Base-by-base conservation (phyloP, 2,329 filamentous ascomycete species). In the Scytalidium lignicola region DNA sequence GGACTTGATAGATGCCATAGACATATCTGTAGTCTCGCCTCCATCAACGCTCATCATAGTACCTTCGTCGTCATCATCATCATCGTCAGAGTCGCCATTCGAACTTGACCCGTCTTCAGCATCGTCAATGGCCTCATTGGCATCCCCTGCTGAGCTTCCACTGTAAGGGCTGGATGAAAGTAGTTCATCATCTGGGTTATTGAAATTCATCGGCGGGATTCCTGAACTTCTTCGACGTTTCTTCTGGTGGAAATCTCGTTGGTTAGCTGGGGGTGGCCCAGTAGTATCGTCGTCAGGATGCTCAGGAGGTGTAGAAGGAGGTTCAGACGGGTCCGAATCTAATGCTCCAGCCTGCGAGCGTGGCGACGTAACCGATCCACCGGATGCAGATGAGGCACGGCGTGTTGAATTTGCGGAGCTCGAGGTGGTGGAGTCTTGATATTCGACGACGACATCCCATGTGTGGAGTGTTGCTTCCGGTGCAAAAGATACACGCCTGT, bases 391-490 rank as follows among this genome's bases (percentile, higher is more conserved):
- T 3, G 90, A 93, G 46, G 84, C 82, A 54, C 88, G 79, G 58
- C 89, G 75, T 12, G 87, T 89, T 10, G 84, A 83, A 55, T 92
- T 88, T 1, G 84, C 86, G 0, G 87, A 86, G 7, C 79, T 77
- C 6, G 83, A 85, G 13, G 85, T 87, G 1, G 90, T 95, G 18
- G 89, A 89, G 64, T 96, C 91, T 62, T 91, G 90, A 54, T 91
- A 87, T 62, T 97, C 92, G 41, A 96, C 82, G 49, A 65, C 61
- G 93, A 65, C 91, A 63, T 97, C 91, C 78, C 95, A 97, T 0
- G 93, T 99, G 65, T 99, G 93, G 29, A 99, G 76, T 3, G 93
- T 99, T 12, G 93, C 93, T 70, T 99, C 93, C 1, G 93, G 93
- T 3, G 93, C 93, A 68, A 99, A 99, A 0, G 92, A 97, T 28